Evolutionary conservation across 2,329 filamentous ascomycete genomes (phyloP), one percentile per base, ranked within the genome.

Genomic region (Aureobasidium vineae): DNA sequence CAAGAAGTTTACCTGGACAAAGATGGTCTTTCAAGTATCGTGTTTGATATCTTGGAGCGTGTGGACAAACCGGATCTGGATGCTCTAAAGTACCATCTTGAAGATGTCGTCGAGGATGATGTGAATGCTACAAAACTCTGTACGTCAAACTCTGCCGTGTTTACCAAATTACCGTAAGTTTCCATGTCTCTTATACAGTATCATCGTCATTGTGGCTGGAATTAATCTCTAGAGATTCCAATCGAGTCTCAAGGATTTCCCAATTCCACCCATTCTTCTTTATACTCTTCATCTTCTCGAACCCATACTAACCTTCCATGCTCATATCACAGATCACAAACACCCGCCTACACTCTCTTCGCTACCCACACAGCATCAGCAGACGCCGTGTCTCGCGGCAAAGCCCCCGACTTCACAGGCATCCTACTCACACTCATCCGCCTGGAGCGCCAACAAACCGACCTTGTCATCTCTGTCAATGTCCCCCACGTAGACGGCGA

Each of bases 1-100:
- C 93, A 98, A 80, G 94, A 97, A 82, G 90, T 97, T 71, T 97
- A 88, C 80, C 88, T 97, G 73, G 92, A 96, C 75, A 84, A 86
- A 70, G 84, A 90, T 69, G 92, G 92, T 59, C 93, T 93, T 77
- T 91, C 91, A 3, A 92, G 86, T 78, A 88, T 97, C 76, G 93
- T 97, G 72, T 85, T 97, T 77, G 94, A 98, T 73, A 91, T 98
- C 73, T 90, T 90, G 65, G 89, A 97, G 80, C 89, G 90, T 66
- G 88, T 96, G 26, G 85, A 85, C 5, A 84, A 87, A 72, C 85
- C 85, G 41, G 87, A 93, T 72, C 88, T 90, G 66, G 85, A 84
- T 52, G 91, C 92, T 21, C 70, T 81, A 67, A 77, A 81, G 69
- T 79, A 78, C 70, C 83, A 85, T 71, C 78, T 85, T 57, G 70